These are phyloP conservation scores for Actinidia chinensis DNA, from an alignment of 179 eudicot genomes.

Conservation along the genomic window DNA sequence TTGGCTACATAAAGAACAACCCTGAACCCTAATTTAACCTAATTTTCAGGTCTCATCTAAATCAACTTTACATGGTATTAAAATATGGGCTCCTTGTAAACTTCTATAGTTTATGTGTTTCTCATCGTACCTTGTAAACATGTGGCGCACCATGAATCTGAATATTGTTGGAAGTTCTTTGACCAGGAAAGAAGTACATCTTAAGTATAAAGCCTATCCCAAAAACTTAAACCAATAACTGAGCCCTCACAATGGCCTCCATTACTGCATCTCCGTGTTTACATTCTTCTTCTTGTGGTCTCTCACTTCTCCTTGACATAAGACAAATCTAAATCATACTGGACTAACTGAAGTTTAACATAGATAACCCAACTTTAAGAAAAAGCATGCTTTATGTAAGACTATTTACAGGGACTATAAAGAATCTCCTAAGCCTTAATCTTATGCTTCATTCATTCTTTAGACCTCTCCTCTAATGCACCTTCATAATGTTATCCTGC, in stretches of 20 bases:
- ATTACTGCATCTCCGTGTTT: conserved; percentile 97
- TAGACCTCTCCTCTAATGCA: conserved; percentile 86
- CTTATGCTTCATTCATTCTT: conserved; percentile 98
- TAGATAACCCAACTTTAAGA: conserved; percentile 20
- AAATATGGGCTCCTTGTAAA: background rate
- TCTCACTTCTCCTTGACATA: conserved; percentile 68
- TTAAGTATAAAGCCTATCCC: conserved; percentile 87
- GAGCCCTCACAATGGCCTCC: conserved; percentile 88
- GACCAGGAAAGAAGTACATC: conserved; percentile 98
- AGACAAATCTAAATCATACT: conserved; percentile 25
- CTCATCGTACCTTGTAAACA: conserved; percentile 68
- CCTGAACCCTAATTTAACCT: background rate
- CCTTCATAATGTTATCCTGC: conserved; percentile 82
- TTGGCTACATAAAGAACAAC: background rate
- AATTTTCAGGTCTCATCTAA: background rate
- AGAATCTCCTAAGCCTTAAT: conserved; percentile 90
- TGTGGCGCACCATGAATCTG: conserved; percentile 96
- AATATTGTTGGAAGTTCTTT: conserved; percentile 80
- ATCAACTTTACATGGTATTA: background rate
- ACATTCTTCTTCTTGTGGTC: conserved; percentile 76
- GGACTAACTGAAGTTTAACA: background rate
- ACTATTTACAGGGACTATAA: conserved; percentile 79
- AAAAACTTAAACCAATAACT: conserved; percentile 84
- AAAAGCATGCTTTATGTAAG: conserved; percentile 10
- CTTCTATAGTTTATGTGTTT: conserved; percentile 1